Evolutionary conservation across 345 rosid genomes (phyloP).

Genomic region (Sonneratia alba): DNA sequence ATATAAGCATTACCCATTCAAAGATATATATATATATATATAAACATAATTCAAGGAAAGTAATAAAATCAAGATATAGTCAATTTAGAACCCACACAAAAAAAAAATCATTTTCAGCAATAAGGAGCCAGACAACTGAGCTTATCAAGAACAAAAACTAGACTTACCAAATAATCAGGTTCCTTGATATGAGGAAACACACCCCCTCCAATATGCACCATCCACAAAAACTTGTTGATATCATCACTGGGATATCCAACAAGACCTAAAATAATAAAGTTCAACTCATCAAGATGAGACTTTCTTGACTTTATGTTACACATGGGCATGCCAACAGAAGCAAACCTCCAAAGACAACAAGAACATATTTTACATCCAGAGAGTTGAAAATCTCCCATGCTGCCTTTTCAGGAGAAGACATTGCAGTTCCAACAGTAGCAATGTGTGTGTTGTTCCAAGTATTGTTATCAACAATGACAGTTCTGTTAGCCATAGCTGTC

Average conservation of each 20-base stretch:
- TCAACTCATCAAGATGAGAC: constrained; percentile 20
- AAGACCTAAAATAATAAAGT: constrained; percentile 45
- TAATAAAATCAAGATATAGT: too few species aligned
- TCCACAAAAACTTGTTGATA: constrained; percentile 96
- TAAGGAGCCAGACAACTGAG: constrained; percentile 3
- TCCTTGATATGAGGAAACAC: constrained; percentile 97
- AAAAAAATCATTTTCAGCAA: background rate
- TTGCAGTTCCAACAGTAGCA: constrained; percentile 99
- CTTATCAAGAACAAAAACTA: background rate
- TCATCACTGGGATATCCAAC: constrained; percentile 99
- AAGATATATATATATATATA: too few species aligned
- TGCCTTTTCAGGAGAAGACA: constrained; percentile 99
- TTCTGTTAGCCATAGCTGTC: constrained; percentile 98
- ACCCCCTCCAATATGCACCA: constrained; percentile 99
- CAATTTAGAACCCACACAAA: too few species aligned
- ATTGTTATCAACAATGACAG: constrained; percentile 95
- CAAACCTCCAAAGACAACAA: constrained; percentile 97
- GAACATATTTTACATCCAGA: constrained; percentile 95
- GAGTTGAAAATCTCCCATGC: constrained; percentile 98
- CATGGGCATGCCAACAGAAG: constrained; percentile 12
- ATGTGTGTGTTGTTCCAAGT: constrained; percentile 99
- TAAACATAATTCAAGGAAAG: too few species aligned
- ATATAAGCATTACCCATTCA: too few species aligned
- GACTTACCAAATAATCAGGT: constrained; percentile 79
- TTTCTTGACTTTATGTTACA: background rate